Conservation (phyloP, 306 rosid genomes). For the Gynostemma pentaphyllum region DNA sequence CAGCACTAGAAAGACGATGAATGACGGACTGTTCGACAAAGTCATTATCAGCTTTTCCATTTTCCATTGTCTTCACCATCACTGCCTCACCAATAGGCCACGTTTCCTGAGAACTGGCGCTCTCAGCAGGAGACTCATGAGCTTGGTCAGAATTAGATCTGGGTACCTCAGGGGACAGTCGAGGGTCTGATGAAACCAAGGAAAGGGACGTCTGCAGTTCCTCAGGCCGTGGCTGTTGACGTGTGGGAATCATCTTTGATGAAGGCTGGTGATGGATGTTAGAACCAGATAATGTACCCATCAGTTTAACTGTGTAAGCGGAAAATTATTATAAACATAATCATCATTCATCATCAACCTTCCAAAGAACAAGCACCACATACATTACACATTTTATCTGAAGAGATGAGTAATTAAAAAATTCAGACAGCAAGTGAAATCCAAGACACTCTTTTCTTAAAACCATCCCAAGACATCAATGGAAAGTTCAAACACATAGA, state of each 20-base stretch:
- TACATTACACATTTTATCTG: not conserved
- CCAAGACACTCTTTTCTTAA: not conserved
- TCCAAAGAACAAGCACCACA: not conserved
- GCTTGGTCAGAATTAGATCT: conserved; percentile 60
- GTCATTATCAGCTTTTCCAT: conserved; percentile 59
- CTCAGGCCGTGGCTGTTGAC: conserved; percentile 71
- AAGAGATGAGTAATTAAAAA: not conserved
- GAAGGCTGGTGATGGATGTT: conserved; percentile 37
- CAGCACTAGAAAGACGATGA: conserved; percentile 72
- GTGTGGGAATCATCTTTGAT: conserved; percentile 62
- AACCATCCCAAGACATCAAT: not conserved
- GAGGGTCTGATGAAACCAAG: conserved; percentile 68
- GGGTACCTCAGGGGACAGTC: conserved; percentile 76
- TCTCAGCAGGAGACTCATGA: conserved; percentile 84
- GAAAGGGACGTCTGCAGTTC: conserved; percentile 76
- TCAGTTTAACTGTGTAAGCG: conserved; percentile 8
- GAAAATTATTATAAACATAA: not conserved
- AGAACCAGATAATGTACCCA: conserved; percentile 58
- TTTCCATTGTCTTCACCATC: conserved; percentile 73
- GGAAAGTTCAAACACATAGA: not conserved
- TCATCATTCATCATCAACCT: conserved; percentile 3
- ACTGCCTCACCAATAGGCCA: conserved; percentile 68
- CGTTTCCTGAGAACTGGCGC: conserved; percentile 89
- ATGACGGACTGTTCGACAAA: conserved; percentile 68
- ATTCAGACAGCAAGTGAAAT: not conserved